A percentile compares a stretch with the other conserved stretches of the same genome.
Conservation (phyloP, 2,329 filamentous ascomycete species). For the Neoarthrinium moseri region DNA sequence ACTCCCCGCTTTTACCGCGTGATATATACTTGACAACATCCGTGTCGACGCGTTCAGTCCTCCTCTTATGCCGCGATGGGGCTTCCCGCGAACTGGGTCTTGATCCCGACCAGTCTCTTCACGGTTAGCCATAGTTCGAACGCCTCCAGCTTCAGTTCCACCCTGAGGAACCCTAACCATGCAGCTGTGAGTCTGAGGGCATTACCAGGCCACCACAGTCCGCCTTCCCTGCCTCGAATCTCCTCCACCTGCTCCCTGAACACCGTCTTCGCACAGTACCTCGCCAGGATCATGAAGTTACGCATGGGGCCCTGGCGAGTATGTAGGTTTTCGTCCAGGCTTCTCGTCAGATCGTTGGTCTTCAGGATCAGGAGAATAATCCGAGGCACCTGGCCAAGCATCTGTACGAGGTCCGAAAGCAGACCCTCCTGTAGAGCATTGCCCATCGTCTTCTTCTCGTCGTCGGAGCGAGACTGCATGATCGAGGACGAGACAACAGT, state of each 20-base stretch:
- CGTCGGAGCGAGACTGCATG: conserved; percentile 58
- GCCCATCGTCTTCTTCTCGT: conserved; percentile 86
- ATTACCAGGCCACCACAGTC: conserved; percentile 59
- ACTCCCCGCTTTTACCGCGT: too few relatives aligned
- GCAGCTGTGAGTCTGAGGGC: conserved; percentile 52
- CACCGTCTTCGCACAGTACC: conserved; percentile 67
- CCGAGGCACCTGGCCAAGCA: conserved; percentile 84
- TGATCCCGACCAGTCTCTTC: conserved; percentile 45
- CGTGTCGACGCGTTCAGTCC: too few relatives aligned
- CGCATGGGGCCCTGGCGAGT: conserved; percentile 67
- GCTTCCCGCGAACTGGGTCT: conserved; percentile 12
- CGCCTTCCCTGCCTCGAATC: conserved; percentile 47
- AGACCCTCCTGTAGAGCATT: conserved; percentile 83
- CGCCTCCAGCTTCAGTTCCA: conserved; percentile 61
- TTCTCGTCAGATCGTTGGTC: conserved; percentile 94
- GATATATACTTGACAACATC: too few relatives aligned
- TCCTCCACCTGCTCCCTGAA: conserved; percentile 63
- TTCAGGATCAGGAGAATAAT: conserved; percentile 95
- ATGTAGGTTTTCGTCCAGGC: conserved; percentile 85
- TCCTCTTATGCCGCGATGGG: too few relatives aligned
- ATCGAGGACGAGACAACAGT: conserved; percentile 66
- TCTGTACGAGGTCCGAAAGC: conserved; percentile 80
- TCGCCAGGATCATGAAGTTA: conserved; percentile 65
- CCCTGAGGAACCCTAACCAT: conserved; percentile 57
- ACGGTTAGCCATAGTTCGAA: conserved; percentile 62